Base-by-base conservation (phyloP, 2,329 filamentous ascomycete genomes). In the Paecilomyces sp. region DNA sequence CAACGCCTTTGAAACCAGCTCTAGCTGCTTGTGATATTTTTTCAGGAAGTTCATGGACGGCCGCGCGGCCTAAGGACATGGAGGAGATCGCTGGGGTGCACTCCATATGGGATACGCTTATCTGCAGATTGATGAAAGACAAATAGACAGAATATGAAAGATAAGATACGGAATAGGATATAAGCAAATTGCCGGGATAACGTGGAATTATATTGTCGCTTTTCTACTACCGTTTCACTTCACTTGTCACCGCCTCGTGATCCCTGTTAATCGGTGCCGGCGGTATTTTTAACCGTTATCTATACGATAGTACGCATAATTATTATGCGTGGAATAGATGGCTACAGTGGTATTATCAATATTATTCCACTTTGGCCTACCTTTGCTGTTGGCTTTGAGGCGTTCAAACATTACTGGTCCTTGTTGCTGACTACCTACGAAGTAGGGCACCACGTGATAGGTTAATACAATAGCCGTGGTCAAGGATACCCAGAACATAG, bases 31-130 rank as follows among this genome's bases (percentile, higher is more conserved):
- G 83, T 66, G 85, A 78, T 54, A 92, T 81, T 69, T 91, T 92
- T 67, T 83, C 76, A 1, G 79, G 71, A 47, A 92, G 78, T 18
- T 79, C 76, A 72, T 93, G 89, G 62, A 86, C 84, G 70, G 87
- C 87, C 67, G 84, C 85, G 55, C 88, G 85, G 50, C 89, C 89
- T 0, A 92, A 80, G 51, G 88, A 91, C 80, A 91, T 89, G 62
- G 87, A 88, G 58, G 85, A 85, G 68, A 92, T 91, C 53, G 83
- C 87, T 64, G 87, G 82, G 55, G 66, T 66, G 18, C n/a, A 47
- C 2, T 47, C 41, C 41, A 47, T 47, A 47, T 47, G 15, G 15
- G 41, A 18, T 22, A 47, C 18, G 4, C 15, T 47, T 47, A 47
- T 47, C n/a, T 18, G 41, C 7, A 22, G 15, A 18, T 18, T 18